Base-by-base conservation (phyloP, 805 yeast genomes). In the Hanseniaspora singularis region DNA sequence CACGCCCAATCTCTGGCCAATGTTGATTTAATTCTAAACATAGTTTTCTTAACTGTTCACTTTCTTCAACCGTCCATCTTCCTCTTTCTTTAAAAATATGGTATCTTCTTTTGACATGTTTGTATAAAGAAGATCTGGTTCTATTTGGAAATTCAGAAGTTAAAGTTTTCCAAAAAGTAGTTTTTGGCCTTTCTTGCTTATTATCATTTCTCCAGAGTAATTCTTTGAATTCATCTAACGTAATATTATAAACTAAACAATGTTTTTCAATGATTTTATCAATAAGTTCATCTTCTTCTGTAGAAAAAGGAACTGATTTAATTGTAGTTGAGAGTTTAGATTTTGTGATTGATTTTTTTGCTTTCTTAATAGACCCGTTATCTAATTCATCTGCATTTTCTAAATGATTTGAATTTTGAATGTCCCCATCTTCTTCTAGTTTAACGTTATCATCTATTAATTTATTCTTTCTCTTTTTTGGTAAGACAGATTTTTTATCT, bases 11-110 rank as follows among this genome's bases (percentile, higher is more conserved):
- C 33, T 70, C 68, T 54, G 85, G 85, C 97, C 97, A 89, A 57
- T 82, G 86, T 15, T 92, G 86, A 50, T 79, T 85, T 54, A 76
- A 73, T 22, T 77, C 76, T 9, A 71, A 62, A 10, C 84, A 83
- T 43, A 84, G 64, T 46, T 70, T 71, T 1, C 76, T 76, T 45
- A 89, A 67, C 40, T 71, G 70, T 32, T 65, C 72, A 61, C 89
- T 96, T 51, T 88, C 96, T 51, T 76, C 85, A 8, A 74, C 68
- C 1, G 82, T 79, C 97, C 97, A 89, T 57, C 79, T 85, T 26
- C 95, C 97, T 51, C 97, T 71, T 23, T 79, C 85, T 30, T 79
- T 79, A 57, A 87, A 89, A 23, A 85, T 75, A 62, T 89, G 96
- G 58, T 86, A 89, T 46, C 83, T 76, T 57, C 97, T 71, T 57